Conservation (phyloP, 306 rosid genomes). For the Prunus armeniaca region DNA sequence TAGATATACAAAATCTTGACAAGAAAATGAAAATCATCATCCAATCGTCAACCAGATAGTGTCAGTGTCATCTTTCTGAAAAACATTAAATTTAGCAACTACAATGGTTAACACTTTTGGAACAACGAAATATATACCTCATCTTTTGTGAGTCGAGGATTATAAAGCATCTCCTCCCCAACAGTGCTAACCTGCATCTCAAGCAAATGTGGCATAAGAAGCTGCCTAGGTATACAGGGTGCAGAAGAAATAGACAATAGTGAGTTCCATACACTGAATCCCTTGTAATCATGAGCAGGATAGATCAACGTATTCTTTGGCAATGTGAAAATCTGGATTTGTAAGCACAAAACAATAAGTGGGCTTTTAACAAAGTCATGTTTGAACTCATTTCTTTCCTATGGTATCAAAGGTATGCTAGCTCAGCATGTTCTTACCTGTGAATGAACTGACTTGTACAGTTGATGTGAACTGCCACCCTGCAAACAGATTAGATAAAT, state of each 20-base stretch:
- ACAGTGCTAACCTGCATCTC: slow-evolving; percentile 76
- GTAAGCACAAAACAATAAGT: slow-evolving; percentile 14
- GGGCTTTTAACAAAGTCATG: slow-evolving; percentile 7
- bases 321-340: slow-evolving; percentile 70
- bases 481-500: slow-evolving; percentile 40
- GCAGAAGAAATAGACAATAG: slow-evolving; percentile 12
- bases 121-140: slow-evolving; percentile 45
- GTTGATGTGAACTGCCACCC: slow-evolving; percentile 95
- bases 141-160: slow-evolving; percentile 75
- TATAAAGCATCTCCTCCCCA: slow-evolving; percentile 72
- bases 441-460: slow-evolving; percentile 83
- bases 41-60: not conserved
- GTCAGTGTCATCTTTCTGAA: not conserved
- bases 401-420: slow-evolving; percentile 3
- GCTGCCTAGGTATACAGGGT: not conserved
- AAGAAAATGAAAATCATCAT: not conserved
- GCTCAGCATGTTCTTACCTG: slow-evolving; percentile 63
- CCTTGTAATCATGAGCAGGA: slow-evolving; percentile 96
- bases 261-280: slow-evolving; percentile 63
- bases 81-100: not conserved
- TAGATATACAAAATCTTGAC: not conserved
- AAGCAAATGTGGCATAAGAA: slow-evolving; percentile 30
- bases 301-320: slow-evolving; percentile 72
- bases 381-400: not conserved
- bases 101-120: not conserved